A percentile compares a stretch with the other conserved stretches of the same genome.
Conservation (phyloP, 176 grass and related monocot species). For the Carex myosuroides region DNA sequence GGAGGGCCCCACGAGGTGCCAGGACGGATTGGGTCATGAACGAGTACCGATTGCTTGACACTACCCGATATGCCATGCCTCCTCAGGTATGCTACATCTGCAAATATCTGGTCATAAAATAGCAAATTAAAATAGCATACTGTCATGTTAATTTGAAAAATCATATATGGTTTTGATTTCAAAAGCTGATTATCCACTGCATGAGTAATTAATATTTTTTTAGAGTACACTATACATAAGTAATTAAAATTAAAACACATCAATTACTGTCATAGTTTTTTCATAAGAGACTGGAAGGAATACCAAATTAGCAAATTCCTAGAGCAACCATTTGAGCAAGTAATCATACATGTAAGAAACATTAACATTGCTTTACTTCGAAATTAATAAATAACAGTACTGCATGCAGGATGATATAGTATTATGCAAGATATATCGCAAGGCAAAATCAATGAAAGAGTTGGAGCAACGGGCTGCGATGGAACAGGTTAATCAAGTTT, state of each 20-base stretch:
- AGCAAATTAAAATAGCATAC: background rate
- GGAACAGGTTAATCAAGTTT: constrained; percentile 48
- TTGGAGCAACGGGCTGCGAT: constrained; percentile 56
- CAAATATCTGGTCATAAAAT: background rate
- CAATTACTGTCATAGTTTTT: no score
- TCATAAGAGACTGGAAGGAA: background rate
- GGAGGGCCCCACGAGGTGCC: constrained; percentile 58
- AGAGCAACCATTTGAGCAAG: background rate
- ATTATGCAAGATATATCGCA: constrained; percentile 84
- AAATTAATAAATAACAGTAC: background rate
- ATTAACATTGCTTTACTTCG: background rate
- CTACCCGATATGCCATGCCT: background rate
- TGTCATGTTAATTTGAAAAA: background rate
- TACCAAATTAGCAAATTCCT: background rate
- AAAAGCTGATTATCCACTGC: background rate
- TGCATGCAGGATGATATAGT: constrained; percentile 62
- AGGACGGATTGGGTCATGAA: constrained; percentile 97
- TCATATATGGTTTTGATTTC: background rate
- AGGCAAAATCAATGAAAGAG: constrained; percentile 77
- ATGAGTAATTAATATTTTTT: background rate
- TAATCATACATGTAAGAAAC: background rate
- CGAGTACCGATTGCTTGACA: constrained; percentile 73
- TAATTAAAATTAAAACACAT: no score
- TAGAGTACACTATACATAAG: no score
- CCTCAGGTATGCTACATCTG: constrained; percentile 18